Base-by-base conservation (phyloP, 805 yeast genomes). In the Pichia eremophila region DNA sequence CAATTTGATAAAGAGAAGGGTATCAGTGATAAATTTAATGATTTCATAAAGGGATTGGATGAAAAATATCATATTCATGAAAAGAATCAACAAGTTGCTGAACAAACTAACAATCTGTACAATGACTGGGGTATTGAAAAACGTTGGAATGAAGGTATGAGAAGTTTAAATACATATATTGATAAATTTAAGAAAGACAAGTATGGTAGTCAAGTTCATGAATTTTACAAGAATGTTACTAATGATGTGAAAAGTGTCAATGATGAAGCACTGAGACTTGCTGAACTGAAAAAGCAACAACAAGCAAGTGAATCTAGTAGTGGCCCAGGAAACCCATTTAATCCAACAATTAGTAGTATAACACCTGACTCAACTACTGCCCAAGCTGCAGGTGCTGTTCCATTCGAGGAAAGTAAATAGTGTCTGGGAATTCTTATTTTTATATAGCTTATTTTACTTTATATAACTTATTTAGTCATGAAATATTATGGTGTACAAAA, bases 201-300 rank as follows among this genome's bases (percentile, higher is more conserved):
- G 22, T 70, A 69, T 46, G 93, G 93, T 7, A 62, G 75, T 25
- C 80, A 72, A 62, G 67, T 85, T 42, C 83, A 79, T 56, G 66
- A 68, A 11, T 83, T 80, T 63, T 85, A 85, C 64, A 65, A 74
- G 32, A 72, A 61, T 28, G 72, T 78, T 38, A 75, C 75, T 17
- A 70, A 68, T 49, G 84, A 80, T 54, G 83, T 75, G 1, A 66
- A 67, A 46, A 80, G 79, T 47, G 85, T 85, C 43, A 90, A 85
- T 62, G 73, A 70, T 46, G 91, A 85, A 65, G 95, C 95, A 22
- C 71, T 72, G 54, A 72, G 91, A 57, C 71, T 85, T 59, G 84
- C 84, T 19, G 82, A 75, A 36, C 58, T 82, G 58, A 77, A 81
- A 63, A 71, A 70, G 57, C 17, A 41, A 37, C 46, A 45, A 19